Base-by-base conservation (phyloP, 2,329 filamentous ascomycete genomes). In the Trichophyton simii region DNA sequence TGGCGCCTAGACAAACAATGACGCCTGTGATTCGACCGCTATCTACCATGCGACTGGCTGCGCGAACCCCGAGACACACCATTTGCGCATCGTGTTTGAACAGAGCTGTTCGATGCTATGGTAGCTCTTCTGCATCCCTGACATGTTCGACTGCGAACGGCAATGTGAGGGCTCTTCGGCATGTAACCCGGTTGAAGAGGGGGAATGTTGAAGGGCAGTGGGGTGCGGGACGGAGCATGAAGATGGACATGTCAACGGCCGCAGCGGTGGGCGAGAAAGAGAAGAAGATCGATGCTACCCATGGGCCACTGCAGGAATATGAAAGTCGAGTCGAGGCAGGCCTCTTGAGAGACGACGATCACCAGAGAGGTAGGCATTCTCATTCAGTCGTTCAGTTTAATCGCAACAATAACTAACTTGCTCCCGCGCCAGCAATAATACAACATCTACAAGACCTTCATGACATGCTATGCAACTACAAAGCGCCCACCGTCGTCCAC, bases 361-460 rank as follows among this genome's bases (percentile, higher is more conserved):
- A 96, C 75, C 94, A 99, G 74, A 80, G 94, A 80, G n/a, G n/a
- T n/a, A n/a, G n/a, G n/a, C n/a, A n/a, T n/a, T n/a, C n/a, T n/a
- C n/a, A n/a, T n/a, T n/a, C n/a, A n/a, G n/a, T n/a, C n/a, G 1
- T 31, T 6, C 4, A 28, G 25, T 31, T 31, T 6, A 31, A 31
- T 7, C 6, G 5, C 28, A 31, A 31, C 28, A 31, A 63, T 18
- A 63, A 57, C 22, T 34, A 28, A 15, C 28, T 46, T 31, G n/a
- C 36, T 31, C 28, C 28, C 28, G 60, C 48, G 20, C 58, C 59
- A 91, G 89, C 86, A 48, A 92, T 99, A 67, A 91, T 99, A 67
- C 84, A 94, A 71, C 88, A 84, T 69, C 80, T 99, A 4, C 90
- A 99, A 75, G 86, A 91, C 71, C 83, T 99, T 11, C 89, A 96